A percentile compares a stretch with the other conserved stretches of the same genome.
Evolutionary conservation across 2,329 filamentous ascomycete species (phyloP).

Genomic region (Botryosphaeria dothidea): DNA sequence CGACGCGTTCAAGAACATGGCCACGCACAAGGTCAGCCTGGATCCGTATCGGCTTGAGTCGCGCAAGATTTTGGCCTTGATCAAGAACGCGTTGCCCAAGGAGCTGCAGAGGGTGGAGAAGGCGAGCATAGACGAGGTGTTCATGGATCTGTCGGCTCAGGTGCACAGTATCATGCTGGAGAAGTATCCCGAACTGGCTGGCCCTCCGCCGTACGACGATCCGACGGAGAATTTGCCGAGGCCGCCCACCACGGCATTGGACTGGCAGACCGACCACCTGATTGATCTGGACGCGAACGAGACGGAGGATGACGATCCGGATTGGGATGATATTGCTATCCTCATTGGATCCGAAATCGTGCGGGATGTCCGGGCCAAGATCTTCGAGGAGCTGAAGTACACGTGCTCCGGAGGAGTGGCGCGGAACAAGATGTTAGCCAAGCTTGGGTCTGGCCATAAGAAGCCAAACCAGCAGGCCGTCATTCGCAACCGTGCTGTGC

Average conservation of each 20-base stretch:
- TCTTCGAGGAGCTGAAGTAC: conserved; percentile 74
- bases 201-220: conserved; percentile 72
- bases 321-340: conserved; percentile 89
- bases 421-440: conserved; percentile 92
- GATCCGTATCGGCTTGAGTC: conserved; percentile 90
- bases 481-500: conserved; percentile 80
- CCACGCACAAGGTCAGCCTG: conserved; percentile 88
- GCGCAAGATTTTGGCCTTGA: conserved; percentile 73
- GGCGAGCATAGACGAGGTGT: conserved; percentile 93
- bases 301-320: conserved; percentile 76
- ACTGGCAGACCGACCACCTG: conserved; percentile 83
- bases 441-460: conserved; percentile 85
- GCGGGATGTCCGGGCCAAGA: conserved; percentile 67
- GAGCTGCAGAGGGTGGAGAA: conserved; percentile 80
- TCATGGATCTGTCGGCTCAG: conserved; percentile 85
- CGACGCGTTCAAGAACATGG: conserved; percentile 76
- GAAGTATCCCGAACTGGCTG: conserved; percentile 71
- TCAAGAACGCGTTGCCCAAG: conserved; percentile 71
- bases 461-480: conserved; percentile 95
- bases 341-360: conserved; percentile 88
- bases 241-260: conserved; percentile 71
- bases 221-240: conserved; percentile 69
- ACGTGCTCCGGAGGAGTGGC: conserved; percentile 91
- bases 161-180: conserved; percentile 74
- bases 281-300: conserved; percentile 73